Conservation (phyloP, 1,284 basidiomycete species). For the Boletellus deceptivus region DNA sequence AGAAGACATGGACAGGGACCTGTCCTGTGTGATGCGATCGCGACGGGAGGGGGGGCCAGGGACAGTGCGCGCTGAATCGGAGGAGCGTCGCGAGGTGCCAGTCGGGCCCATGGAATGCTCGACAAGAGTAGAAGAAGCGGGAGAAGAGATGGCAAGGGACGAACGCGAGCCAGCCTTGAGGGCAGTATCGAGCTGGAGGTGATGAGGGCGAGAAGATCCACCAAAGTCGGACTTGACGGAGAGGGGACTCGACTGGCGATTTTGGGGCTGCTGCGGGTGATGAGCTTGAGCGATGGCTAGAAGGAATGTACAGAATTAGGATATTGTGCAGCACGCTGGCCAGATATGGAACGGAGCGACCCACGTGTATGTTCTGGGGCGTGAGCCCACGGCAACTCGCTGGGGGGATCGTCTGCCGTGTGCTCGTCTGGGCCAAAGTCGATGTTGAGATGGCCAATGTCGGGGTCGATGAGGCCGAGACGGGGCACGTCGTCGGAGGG, state of each 20-base stretch:
- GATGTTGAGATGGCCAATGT: slow-evolving; percentile 51
- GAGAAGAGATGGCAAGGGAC: slow-evolving; percentile 48
- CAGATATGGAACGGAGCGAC: slow-evolving; percentile 30
- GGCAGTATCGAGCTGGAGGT: slow-evolving; percentile 49
- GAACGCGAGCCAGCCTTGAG: slow-evolving; percentile 34
- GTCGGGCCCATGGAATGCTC: slow-evolving; percentile 39
- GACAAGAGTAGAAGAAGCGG: slow-evolving; percentile 50
- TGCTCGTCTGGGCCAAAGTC: slow-evolving; percentile 48
- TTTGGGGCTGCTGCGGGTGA: slow-evolving; percentile 25
- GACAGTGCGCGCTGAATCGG: slow-evolving; percentile 52
- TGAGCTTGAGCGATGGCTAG: slow-evolving; percentile 27
- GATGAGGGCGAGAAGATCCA: slow-evolving; percentile 39
- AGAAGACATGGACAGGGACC: slow-evolving; percentile 73
- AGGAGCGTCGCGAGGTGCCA: slow-evolving; percentile 45
- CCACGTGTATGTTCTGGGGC: slow-evolving; percentile 37
- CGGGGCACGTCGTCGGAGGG: slow-evolving; percentile 30
- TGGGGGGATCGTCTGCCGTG: slow-evolving; percentile 45
- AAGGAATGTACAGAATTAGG: slow-evolving; percentile 28
- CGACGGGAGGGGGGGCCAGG: slow-evolving; percentile 47
- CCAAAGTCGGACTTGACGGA: slow-evolving; percentile 30
- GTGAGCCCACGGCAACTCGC: slow-evolving; percentile 63
- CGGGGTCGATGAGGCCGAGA: slow-evolving; percentile 53
- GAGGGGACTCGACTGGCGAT: slow-evolving; percentile 36
- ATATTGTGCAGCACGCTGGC: slow-evolving; percentile 25
- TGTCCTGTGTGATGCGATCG: slow-evolving; percentile 60